Base-by-base conservation (phyloP, 2,329 filamentous ascomycete genomes). In the Epichloe uncinata region DNA sequence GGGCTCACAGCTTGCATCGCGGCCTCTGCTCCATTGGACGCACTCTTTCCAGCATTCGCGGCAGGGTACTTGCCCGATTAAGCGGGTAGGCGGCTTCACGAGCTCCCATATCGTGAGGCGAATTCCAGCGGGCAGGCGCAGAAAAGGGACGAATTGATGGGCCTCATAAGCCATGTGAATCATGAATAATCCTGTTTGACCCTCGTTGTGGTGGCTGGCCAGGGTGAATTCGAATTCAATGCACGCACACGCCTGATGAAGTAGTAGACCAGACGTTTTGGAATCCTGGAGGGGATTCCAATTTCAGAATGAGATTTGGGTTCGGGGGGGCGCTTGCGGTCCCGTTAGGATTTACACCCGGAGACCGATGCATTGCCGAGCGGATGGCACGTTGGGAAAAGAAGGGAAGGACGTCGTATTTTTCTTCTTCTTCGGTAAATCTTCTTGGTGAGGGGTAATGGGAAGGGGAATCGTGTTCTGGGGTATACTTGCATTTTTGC, bases 11-110 rank as follows among this genome's bases (percentile, higher is more conserved):
- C 41, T 42, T 42, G 50, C 13, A 35, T 41, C 26, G n/a, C n/a
- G 26, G 26, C 46, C 13, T 33, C 34, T 11, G 26, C 33, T 18
- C 37, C 46, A 43, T 30, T 36, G 30, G 15, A 41, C 22, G 40
- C 34, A 49, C 44, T 20, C 16, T 11, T 48, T 13, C 38, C 45
- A 47, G 43, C 52, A 49, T n/a, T 45, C 30, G n/a, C 15, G 30
- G 33, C 52, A 50, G 2, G 52, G 47, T 16, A 50, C 35, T 42
- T 43, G 44, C 26, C 50, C 52, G 16, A 52, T 47, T 26, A 53
- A 35, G 3, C 49, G 52, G 15, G 37, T 33, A 15, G 52, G 52
- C 18, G 33, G 40, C 20, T 37, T 38, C 11, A 52, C 43, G 4
- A 43, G 45, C 22, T 53, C 38, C 52, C 50, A 53, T 22, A 52